These are phyloP conservation scores for Dactylonectria macrodidyma DNA, from an alignment of 2,329 filamentous ascomycete species.

Conservation along the genomic window DNA sequence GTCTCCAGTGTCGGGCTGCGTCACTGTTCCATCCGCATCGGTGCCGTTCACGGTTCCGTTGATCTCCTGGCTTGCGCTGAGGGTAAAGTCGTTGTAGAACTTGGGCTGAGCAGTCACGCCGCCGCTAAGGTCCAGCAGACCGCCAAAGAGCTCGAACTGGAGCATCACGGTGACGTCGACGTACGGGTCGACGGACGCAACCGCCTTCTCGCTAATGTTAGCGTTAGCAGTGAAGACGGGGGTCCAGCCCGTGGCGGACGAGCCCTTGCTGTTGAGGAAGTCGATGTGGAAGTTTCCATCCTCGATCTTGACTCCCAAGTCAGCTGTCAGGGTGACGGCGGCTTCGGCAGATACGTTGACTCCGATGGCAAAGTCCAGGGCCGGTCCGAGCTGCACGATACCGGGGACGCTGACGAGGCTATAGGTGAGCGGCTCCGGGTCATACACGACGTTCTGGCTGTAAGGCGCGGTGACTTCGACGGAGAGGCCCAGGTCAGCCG, in stretches of 20 bases:
- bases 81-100: conserved; percentile 54
- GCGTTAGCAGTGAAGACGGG: conserved; percentile 54
- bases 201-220: conserved; percentile 52
- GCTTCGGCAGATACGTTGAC: conserved; percentile 54
- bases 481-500: conserved; percentile 54
- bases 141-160: conserved; percentile 53
- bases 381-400: conserved; percentile 56
- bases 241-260: conserved; percentile 53
- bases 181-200: conserved; percentile 51
- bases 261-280: conserved; percentile 49
- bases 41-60: conserved; percentile 30
- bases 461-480: conserved; percentile 53
- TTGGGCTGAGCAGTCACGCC: conserved; percentile 55
- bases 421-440: conserved; percentile 55
- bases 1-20: conserved; percentile 34
- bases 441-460: conserved; percentile 53
- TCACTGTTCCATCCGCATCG: conserved; percentile 3
- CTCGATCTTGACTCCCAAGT: conserved; percentile 50
- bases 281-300: conserved; percentile 58
- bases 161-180: conserved; percentile 57
- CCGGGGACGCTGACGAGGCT: conserved; percentile 57
- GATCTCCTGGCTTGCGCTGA: conserved; percentile 46
- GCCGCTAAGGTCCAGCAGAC: conserved; percentile 54
- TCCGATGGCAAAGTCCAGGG: conserved; percentile 56
- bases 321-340: conserved; percentile 50